These are phyloP conservation scores for Spinacia oleracea DNA, from an alignment of 179 eudicot genomes.

Conservation along the genomic window DNA sequence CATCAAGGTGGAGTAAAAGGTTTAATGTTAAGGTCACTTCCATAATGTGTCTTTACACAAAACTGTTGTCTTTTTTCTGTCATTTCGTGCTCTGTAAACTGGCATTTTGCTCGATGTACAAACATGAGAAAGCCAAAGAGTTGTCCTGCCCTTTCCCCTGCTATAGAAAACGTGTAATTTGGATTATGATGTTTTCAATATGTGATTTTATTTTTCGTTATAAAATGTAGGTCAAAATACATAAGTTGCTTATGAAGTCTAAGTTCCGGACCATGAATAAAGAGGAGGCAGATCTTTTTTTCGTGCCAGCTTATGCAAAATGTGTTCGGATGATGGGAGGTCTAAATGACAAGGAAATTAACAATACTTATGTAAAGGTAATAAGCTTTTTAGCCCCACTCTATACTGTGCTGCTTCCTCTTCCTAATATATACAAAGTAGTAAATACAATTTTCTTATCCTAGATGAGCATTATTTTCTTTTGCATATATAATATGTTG, in stretches of 20 bases:
- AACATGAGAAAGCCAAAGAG: not conserved
- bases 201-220: constrained; percentile 14
- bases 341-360: constrained; percentile 85
- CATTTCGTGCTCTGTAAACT: not conserved
- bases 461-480: constrained; percentile 1
- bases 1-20: too few species aligned
- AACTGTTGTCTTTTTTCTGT: not conserved
- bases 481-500: constrained; percentile 13
- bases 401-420: not conserved
- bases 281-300: constrained; percentile 87
- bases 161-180: not conserved
- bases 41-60: not conserved
- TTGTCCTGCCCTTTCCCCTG: not conserved
- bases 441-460: not conserved
- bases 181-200: not conserved
- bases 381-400: not conserved
- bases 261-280: constrained; percentile 69
- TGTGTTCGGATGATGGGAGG: constrained; percentile 97
- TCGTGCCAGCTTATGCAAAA: constrained; percentile 82
- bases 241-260: constrained; percentile 69
- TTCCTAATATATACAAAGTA: constrained; percentile 8
- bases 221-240: constrained; percentile 74
- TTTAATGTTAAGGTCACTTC: not conserved
- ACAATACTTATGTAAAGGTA: constrained; percentile 88
- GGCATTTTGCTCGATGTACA: not conserved